A percentile compares a stretch with the other conserved stretches of the same genome.
phyloP scores from a whole-genome alignment of 1,284 basidiomycete species.

The Malassezia obtusa region DNA sequence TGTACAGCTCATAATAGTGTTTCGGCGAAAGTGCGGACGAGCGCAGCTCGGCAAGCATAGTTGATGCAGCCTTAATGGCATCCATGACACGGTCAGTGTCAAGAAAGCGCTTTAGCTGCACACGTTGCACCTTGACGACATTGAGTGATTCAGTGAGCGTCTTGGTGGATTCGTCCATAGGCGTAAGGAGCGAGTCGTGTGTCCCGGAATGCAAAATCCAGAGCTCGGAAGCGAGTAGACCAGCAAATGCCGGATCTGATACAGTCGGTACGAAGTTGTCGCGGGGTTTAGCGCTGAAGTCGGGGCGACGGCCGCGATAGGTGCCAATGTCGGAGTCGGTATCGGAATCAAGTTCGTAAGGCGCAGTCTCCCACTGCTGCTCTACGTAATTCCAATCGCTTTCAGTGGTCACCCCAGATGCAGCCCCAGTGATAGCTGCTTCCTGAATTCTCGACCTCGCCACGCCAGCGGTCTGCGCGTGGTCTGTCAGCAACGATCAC shows the following conservation, averaged over 20 bases:
- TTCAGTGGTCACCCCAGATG: neutral
- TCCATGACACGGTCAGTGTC: constrained; percentile 47
- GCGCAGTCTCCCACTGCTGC: neutral
- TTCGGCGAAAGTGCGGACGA: constrained; percentile 42
- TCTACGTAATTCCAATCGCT: neutral
- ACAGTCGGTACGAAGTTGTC: neutral
- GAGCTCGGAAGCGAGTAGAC: neutral
- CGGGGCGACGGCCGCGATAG: constrained; percentile 5
- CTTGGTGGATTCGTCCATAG: constrained; percentile 45
- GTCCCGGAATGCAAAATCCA: neutral
- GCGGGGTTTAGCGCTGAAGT: neutral
- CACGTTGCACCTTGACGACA: constrained; percentile 45
- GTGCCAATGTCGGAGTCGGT: constrained; percentile 1
- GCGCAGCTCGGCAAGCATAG: constrained; percentile 44
- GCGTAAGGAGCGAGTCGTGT: neutral
- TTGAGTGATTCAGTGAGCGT: constrained; percentile 42
- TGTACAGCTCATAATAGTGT: constrained; percentile 48
- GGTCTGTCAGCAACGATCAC: neutral
- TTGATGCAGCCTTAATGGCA: constrained; percentile 44
- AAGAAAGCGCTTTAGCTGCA: constrained; percentile 43
- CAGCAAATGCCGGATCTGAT: neutral
- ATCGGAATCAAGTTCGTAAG: neutral
- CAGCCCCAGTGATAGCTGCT: neutral
- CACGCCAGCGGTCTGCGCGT: neutral
- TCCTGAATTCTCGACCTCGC: neutral